These are phyloP conservation scores for Saccharomycopsis amapae DNA, from an alignment of 805 yeast genomes.

Conservation along the genomic window DNA sequence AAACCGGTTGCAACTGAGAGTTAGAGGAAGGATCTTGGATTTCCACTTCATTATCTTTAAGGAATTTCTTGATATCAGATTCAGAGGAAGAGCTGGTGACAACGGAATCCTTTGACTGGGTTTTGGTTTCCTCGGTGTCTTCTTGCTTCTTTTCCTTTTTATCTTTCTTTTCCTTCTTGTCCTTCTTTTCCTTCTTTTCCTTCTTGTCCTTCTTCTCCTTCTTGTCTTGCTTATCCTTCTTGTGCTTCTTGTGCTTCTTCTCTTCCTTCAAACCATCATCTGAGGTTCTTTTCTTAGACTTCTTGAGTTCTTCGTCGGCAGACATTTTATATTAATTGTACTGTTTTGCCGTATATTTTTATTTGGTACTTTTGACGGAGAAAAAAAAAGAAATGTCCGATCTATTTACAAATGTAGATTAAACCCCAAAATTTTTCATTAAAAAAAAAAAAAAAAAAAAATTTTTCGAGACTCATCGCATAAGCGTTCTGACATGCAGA, in stretches of 20 bases:
- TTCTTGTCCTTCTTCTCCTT: constrained; percentile 24
- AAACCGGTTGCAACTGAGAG: constrained; percentile 54
- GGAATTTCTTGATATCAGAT: constrained; percentile 54
- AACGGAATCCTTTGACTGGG: constrained; percentile 7
- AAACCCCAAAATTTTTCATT: no score
- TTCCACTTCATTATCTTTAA: constrained; percentile 65
- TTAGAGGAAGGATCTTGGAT: constrained; percentile 57
- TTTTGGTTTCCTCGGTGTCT: constrained; percentile 29
- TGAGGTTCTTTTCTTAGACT: constrained; percentile 33
- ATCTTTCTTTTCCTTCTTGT: constrained; percentile 28
- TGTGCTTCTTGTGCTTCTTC: constrained; percentile 28
- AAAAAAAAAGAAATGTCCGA: no score
- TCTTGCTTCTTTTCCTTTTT: constrained; percentile 31
- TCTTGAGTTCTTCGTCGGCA: neutral
- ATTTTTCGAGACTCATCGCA: no score
- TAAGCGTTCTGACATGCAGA: no score
- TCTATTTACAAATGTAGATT: no score
- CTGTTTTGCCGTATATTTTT: no score
- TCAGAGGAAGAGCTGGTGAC: constrained; percentile 38
- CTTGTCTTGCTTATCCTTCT: constrained; percentile 29
- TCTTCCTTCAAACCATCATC: constrained; percentile 28
- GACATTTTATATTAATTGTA: constrained; percentile 22
- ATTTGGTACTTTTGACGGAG: no score
- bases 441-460: no score
- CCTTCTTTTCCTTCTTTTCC: constrained; percentile 26